phyloP scores from a whole-genome alignment of 139 green algal species.

The Micromonas pusilla region DNA sequence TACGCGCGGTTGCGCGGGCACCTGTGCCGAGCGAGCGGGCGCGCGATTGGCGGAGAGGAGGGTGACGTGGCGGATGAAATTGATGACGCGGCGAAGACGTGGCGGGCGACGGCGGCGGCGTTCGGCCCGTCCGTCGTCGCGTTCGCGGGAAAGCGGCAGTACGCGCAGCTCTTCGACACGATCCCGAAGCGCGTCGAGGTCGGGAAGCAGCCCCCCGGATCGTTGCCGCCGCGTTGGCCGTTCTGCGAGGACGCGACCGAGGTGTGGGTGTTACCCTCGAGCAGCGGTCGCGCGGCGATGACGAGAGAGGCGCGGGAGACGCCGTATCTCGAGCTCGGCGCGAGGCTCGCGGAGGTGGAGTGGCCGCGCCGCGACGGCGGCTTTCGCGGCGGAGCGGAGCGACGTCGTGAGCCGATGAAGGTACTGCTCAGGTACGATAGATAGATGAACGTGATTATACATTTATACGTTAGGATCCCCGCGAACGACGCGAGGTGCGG shows the following conservation, averaged over 20 bases:
- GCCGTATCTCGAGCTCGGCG: background rate
- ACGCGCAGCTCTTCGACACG: conserved; percentile 13
- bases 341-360: background rate
- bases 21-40: background rate
- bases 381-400: no score
- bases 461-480: no score
- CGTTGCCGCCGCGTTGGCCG: background rate
- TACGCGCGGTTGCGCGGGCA: background rate
- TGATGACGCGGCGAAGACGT: background rate
- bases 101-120: background rate
- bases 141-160: conserved; percentile 12
- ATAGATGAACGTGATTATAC: no score
- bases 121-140: background rate
- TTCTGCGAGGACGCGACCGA: background rate
- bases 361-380: no score
- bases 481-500: no score
- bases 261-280: background rate
- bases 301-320: background rate
- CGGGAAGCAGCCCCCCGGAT: background rate
- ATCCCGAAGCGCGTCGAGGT: background rate
- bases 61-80: no score
- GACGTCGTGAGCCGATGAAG: no score
- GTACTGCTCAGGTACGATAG: no score
- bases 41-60: no score
- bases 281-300: background rate